Conservation (phyloP, 1,284 basidiomycete genomes). For the Macrocybe sp. region DNA sequence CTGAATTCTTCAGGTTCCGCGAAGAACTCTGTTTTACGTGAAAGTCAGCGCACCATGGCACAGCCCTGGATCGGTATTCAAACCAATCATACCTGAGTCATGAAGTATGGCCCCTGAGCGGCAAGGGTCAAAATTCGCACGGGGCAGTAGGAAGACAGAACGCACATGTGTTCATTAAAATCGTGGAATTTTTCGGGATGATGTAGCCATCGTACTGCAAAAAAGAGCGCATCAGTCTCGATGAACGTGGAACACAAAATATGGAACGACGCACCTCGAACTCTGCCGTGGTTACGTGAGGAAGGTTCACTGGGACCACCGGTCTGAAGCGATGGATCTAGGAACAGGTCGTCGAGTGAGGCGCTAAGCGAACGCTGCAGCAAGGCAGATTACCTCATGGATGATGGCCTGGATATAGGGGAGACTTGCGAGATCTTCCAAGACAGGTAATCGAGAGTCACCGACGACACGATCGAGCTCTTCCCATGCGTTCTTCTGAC, state of each 20-base stretch:
- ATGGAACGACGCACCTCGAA: background rate
- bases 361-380: background rate
- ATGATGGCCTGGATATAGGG: background rate
- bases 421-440: background rate
- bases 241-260: no score
- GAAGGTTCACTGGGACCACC: background rate
- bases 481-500: background rate
- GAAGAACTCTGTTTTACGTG: background rate
- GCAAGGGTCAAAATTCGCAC: background rate
- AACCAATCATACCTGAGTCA: background rate
- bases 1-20: slow-evolving; percentile 1
- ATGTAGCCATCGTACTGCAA: slow-evolving; percentile 4
- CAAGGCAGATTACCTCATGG: background rate
- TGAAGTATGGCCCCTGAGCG: background rate
- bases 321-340: background rate
- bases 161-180: slow-evolving; percentile 2
- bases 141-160: background rate
- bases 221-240: background rate
- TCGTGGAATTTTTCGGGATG: background rate
- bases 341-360: background rate
- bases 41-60: background rate
- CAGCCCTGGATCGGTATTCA: background rate
- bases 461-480: background rate
- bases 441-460: background rate
- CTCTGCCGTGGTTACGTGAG: background rate